A percentile compares a stretch with the other conserved stretches of the same genome.
These are phyloP conservation scores for Serendipita vermifera DNA, from an alignment of 768 basidiomycete genomes.

Conservation along the genomic window DNA sequence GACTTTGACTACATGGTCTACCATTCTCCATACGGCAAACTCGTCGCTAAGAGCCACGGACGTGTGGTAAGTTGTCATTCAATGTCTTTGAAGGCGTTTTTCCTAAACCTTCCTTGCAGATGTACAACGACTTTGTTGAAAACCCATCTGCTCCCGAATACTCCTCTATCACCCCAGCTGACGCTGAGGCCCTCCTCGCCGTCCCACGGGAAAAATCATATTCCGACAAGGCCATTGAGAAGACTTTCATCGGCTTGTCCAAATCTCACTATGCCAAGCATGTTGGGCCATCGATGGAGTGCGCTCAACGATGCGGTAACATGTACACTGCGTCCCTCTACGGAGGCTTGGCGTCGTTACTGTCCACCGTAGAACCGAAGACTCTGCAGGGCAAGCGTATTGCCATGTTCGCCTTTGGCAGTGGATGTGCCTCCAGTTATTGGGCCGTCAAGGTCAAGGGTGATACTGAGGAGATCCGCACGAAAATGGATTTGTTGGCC, in stretches of 20 bases:
- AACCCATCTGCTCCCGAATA: conserved; percentile 58
- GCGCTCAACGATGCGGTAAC: conserved; percentile 87
- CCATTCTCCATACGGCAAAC: conserved; percentile 98
- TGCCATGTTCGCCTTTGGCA: conserved; percentile 93
- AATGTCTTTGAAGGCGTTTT: neutral
- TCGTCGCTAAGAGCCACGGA: conserved; percentile 93
- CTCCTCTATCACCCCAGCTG: conserved; percentile 45
- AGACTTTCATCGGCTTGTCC: conserved; percentile 74
- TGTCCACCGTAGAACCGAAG: conserved; percentile 58
- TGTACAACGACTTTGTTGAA: conserved; percentile 84
- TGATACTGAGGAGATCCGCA: conserved; percentile 65
- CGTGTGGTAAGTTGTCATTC: conserved; percentile 40
- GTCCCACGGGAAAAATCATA: conserved; percentile 60
- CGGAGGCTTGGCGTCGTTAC: conserved; percentile 79
- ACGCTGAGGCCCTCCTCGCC: conserved; percentile 55
- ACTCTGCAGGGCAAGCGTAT: conserved; percentile 71
- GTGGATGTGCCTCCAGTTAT: conserved; percentile 91
- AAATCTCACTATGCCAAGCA: conserved; percentile 62
- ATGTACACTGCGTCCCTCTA: conserved; percentile 98
- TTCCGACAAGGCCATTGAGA: conserved; percentile 91
- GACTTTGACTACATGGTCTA: conserved; percentile 88
- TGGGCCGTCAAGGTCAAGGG: conserved; percentile 80
- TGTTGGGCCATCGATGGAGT: conserved; percentile 72
- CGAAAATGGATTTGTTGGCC: conserved; percentile 68
- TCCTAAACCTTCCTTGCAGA: conserved; percentile 11